Evolutionary conservation across 495 filamentous ascomycete genomes (phyloP).

Genomic region (Daldinia bambusicola): DNA sequence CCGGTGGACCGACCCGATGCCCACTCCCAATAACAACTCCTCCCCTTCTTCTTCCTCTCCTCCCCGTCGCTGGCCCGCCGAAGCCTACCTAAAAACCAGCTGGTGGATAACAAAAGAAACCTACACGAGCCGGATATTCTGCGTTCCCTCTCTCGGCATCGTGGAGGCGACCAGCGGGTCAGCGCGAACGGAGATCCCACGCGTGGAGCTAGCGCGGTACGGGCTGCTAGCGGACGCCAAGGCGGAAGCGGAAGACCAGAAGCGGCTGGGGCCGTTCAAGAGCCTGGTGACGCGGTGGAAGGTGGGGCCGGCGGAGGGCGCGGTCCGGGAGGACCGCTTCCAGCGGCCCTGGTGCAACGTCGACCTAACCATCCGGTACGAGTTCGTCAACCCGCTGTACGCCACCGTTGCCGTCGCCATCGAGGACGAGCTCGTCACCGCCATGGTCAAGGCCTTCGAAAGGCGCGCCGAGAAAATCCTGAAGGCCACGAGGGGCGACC

Average conservation of each 20-base stretch:
- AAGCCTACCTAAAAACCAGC: slow-evolving; percentile 83
- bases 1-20: slow-evolving; percentile 50
- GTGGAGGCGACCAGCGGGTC: slow-evolving; percentile 83
- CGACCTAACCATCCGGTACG: slow-evolving; percentile 75
- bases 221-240: slow-evolving; percentile 24
- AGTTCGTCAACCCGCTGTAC: slow-evolving; percentile 87
- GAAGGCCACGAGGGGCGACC: slow-evolving; percentile 45
- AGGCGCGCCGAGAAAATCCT: slow-evolving; percentile 71
- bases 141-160: slow-evolving; percentile 65
- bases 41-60: slow-evolving; percentile 35
- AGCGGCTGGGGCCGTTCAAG: slow-evolving; percentile 73
- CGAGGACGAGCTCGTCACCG: slow-evolving; percentile 81
- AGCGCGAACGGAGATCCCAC: slow-evolving; percentile 55
- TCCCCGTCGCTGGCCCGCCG: slow-evolving; percentile 67
- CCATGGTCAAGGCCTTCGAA: slow-evolving; percentile 96
- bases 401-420: slow-evolving; percentile 78
- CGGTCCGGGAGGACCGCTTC: slow-evolving; percentile 40
- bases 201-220: slow-evolving; percentile 52
- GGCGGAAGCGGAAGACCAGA: no score
- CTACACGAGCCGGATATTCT: slow-evolving; percentile 80
- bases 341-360: slow-evolving; percentile 72
- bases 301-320: slow-evolving; percentile 54
- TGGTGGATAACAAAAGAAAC: slow-evolving; percentile 89
- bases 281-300: slow-evolving; percentile 84
- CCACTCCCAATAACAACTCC: slow-evolving; percentile 48